Base-by-base conservation (phyloP, 352 stramenopile genomes). In the Blastocystis hominis region DNA sequence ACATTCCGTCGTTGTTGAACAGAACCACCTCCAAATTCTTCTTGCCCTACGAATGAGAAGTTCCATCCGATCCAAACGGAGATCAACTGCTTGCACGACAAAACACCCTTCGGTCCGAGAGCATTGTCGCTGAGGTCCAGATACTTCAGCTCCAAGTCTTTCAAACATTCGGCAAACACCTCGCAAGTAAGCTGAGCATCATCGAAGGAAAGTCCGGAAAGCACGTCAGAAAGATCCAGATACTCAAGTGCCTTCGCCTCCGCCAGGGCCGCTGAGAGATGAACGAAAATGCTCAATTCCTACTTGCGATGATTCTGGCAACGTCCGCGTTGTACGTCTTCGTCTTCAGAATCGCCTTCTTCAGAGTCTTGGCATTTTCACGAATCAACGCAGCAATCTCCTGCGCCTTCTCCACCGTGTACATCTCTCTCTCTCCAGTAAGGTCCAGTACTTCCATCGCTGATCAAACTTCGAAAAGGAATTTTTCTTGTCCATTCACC, bases 1-100 rank as follows among this genome's bases (percentile, higher is more conserved):
- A 86, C 75, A 86, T 75, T 40, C 75, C 75, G 10, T 68, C 75
- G n/a, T 47, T 86, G 40, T 75, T 86, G 10, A 86, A 61, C n/a
- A 86, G 44, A 17, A 86, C 17, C 13, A 46, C 55, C 20, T 69
- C 62, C 62, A 86, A n/a, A 40, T 86, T 54, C 38, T 86, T 86
- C 34, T 86, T 86, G 9, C 62, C 62, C 68, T 78, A 78, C 34
- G 20, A 20, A 61, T 38, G 24, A 78, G 36, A 10, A 0, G 15
- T 20, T 10, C 10, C 3, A 76, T 30, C 0, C 40, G n/a, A 5
- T 7, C 10, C 38, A 2, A 78, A 30, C 68, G 3, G 40, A 38
- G 46, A 86, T 86, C 40, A 86, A n/a, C 40, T 61, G 40, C 24
- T 72, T 86, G 38, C 61, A 86, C 10, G 62, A 75, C 2, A 36